Conservation (phyloP, 331 rosid genomes). For the Quercus lobata region DNA sequence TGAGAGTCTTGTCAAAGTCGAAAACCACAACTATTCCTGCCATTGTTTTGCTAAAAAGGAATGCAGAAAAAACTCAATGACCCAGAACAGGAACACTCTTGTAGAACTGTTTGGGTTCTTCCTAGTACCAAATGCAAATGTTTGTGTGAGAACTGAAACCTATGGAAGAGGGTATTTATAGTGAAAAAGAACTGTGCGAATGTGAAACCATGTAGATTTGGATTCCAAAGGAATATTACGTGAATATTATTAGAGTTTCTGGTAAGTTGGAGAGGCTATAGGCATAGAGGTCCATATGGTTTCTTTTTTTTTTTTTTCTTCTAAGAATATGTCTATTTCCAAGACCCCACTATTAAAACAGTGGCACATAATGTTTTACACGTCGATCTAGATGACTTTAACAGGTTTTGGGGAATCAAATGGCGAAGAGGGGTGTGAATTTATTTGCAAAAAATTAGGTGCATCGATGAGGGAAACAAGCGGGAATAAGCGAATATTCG, state of each 20-base stretch:
- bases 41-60: slow-evolving; percentile 25
- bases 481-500: slow-evolving; percentile 50
- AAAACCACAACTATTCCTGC: slow-evolving; percentile 52
- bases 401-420: not conserved
- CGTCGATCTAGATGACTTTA: slow-evolving; percentile 9
- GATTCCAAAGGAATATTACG: slow-evolving; percentile 43
- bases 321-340: not conserved
- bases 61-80: not conserved
- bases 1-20: slow-evolving; percentile 77
- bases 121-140: not conserved
- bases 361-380: not conserved
- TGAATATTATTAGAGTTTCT: not conserved
- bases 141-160: slow-evolving; percentile 2
- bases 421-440: not conserved
- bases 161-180: slow-evolving; percentile 37
- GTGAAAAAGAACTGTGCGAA: not conserved
- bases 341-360: too few relatives aligned
- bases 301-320: too few relatives aligned
- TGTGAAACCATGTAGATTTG: not conserved
- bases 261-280: not conserved
- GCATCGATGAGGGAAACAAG: not conserved
- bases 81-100: not conserved
- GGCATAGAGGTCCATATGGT: too few relatives aligned
- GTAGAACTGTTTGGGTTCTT: not conserved
- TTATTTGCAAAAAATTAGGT: not conserved